Evolutionary conservation across 371 early-diverging fungal species (phyloP), one percentile per base, ranked within the genome.

Genomic region (Dichotomocladium elegans): DNA sequence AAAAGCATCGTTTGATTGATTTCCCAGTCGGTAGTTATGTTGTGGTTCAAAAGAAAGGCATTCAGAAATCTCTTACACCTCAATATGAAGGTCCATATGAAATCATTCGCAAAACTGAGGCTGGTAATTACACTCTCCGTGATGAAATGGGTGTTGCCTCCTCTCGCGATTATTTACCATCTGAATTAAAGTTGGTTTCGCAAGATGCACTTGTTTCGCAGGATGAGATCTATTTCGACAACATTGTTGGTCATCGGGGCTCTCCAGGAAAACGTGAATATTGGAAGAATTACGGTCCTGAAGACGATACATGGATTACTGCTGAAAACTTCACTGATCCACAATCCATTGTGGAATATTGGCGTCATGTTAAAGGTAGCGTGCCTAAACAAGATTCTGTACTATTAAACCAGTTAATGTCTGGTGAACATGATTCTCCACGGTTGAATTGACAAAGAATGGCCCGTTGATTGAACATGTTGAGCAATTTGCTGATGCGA

Each of bases 261-360:
- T 17, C 35, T 28, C 28, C 41, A 10, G 41, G 31, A 7, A 34
- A 52, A 17, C 30, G 40, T 2, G 35, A 53, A 34, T 58, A 58
- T 41, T 58, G 59, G 59, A 58, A 53, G 17, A 48, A 48, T 17
- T 58, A 58, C 26, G 46, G 21, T 12, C 15, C 14, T 10, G 53
- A 46, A 7, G n/a, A 41, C 8, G 54, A 59, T 49, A 14, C 11
- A 0, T 59, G 54, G 53, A 21, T 53, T 4, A 34, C 60, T 2
- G 10, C 54, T 2, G 40, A 51, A 1, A 46, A 17, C 11, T 57
- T 51, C 24, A 57, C 51, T 24, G 47, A 50, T 46, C 41, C 51
- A 5, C 14, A 50, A 4, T 10, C 25, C 0, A 29, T 57, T 30
- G 26, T 9, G 4, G 2, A 34, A 40, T 57, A 57, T 21, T 57